phyloP scores from a whole-genome alignment of 148 eudicot genomes.

The Arbutus unedo region DNA sequence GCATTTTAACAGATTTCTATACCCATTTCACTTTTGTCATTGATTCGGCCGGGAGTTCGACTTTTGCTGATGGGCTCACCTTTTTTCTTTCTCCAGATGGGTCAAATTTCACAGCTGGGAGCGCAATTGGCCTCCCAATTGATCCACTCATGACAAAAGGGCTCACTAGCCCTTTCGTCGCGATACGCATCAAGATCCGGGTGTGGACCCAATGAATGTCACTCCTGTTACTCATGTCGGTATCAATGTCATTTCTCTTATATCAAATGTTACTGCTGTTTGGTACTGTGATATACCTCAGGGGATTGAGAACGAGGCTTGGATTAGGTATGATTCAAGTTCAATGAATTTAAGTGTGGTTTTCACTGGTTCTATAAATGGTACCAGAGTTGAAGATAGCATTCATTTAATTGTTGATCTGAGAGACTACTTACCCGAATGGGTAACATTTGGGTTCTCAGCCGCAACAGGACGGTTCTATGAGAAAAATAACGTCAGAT shows the following conservation, averaged over 20 bases:
- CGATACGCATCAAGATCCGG: neutral
- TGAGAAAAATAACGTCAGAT: neutral
- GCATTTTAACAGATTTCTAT: neutral
- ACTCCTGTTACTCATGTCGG: neutral
- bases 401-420: neutral
- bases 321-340: slow-evolving; percentile 3
- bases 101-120: too few species aligned
- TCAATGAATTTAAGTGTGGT: neutral
- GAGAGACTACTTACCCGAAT: slow-evolving; percentile 5
- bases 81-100: neutral
- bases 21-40: slow-evolving; percentile 19
- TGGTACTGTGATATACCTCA: too few species aligned
- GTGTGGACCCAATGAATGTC: neutral
- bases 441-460: slow-evolving; percentile 10
- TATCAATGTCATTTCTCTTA: neutral
- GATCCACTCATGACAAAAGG: rapidly evolving
- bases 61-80: slow-evolving; percentile 8
- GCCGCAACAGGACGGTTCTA: neutral
- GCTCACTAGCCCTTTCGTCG: slow-evolving; percentile 15
- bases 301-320: neutral
- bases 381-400: neutral
- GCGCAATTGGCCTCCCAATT: neutral
- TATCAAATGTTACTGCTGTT: neutral
- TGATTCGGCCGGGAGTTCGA: neutral
- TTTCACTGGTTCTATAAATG: neutral